Percentiles rank a stretch among this genome's conserved stretches.
phyloP scores from a whole-genome alignment of 768 basidiomycete genomes.

The Termitomyces sp. region DNA sequence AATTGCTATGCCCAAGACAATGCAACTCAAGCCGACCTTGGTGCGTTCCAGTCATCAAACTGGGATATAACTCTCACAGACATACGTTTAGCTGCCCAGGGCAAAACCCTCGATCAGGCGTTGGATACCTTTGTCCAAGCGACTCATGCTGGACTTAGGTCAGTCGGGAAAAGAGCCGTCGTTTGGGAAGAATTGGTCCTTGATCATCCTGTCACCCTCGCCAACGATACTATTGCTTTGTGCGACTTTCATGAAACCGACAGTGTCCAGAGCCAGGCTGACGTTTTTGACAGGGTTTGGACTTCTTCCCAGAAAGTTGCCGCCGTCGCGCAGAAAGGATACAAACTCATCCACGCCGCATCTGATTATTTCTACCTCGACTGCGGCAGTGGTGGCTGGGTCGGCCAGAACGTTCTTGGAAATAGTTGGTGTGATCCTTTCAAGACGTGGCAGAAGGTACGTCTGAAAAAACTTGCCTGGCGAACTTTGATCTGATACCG shows the following conservation, averaged over 20 bases:
- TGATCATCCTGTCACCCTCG: conserved; percentile 41
- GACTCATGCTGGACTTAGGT: conserved; percentile 51
- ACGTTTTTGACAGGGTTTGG: conserved; percentile 50
- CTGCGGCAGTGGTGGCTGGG: conserved; percentile 70
- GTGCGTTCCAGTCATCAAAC: conserved; percentile 16
- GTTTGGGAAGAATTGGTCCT: conserved; percentile 85
- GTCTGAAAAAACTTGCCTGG: background rate
- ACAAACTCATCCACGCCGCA: conserved; percentile 60
- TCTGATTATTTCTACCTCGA: conserved; percentile 82
- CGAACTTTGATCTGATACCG: background rate
- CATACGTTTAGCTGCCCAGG: conserved; percentile 21
- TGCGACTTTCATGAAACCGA: conserved; percentile 20
- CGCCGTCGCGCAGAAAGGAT: conserved; percentile 56
- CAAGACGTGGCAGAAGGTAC: conserved; percentile 74
- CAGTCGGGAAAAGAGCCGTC: conserved; percentile 65
- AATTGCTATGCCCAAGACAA: conserved; percentile 61
- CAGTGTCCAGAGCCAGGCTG: background rate
- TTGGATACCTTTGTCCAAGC: conserved; percentile 56
- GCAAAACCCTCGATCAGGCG: conserved; percentile 58
- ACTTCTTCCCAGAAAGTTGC: conserved; percentile 58
- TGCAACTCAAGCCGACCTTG: conserved; percentile 51
- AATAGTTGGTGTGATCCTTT: conserved; percentile 76
- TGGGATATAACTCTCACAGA: background rate
- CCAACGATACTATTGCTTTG: conserved; percentile 54
- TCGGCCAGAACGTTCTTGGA: conserved; percentile 41